A percentile compares a stretch with the other conserved stretches of the same genome.
Conservation (phyloP, 768 basidiomycete genomes). For the Kwoniella sp. region DNA sequence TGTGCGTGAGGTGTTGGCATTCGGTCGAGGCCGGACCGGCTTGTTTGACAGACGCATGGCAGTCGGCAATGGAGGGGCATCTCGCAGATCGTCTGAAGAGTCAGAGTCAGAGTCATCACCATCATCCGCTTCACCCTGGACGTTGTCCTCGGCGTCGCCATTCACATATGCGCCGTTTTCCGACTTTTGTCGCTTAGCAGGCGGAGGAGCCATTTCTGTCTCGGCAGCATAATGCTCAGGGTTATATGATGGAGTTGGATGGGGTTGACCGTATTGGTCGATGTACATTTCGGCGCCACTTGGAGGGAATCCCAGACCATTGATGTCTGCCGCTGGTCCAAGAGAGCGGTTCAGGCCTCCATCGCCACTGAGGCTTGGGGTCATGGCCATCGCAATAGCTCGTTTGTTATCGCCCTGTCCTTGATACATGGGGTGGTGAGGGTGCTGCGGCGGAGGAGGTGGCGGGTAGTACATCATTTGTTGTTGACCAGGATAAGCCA, state of each 20-base stretch:
- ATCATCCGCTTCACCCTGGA: slow-evolving; percentile 28
- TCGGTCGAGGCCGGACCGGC: slow-evolving; percentile 43
- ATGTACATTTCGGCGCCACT: slow-evolving; percentile 42
- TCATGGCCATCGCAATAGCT: slow-evolving; percentile 27
- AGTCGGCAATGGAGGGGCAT: slow-evolving; percentile 35
- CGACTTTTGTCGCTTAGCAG: slow-evolving; percentile 34
- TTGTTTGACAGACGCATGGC: slow-evolving; percentile 47
- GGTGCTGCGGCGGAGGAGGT: slow-evolving; percentile 10
- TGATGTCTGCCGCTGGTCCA: slow-evolving; percentile 43
- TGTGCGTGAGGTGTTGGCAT: slow-evolving; percentile 29
- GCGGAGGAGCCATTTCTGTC: slow-evolving; percentile 32
- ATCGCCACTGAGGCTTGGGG: slow-evolving; percentile 18
- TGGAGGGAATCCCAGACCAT: slow-evolving; percentile 35
- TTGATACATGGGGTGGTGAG: slow-evolving; percentile 13
- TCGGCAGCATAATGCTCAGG: slow-evolving; percentile 17
- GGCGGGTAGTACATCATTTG: slow-evolving; percentile 36
- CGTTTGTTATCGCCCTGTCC: slow-evolving; percentile 17
- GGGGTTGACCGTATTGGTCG: slow-evolving; percentile 52
- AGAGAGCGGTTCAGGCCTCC: slow-evolving; percentile 16
- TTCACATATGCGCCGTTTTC: slow-evolving; percentile 19
- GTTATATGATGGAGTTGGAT: slow-evolving; percentile 23
- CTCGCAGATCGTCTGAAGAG: slow-evolving; percentile 33
- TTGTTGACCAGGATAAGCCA: slow-evolving; percentile 56
- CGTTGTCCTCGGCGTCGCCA: slow-evolving; percentile 16
- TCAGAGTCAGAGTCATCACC: slow-evolving; percentile 39